Conservation (phyloP, 768 basidiomycete genomes). For the Dendrothele bispora region DNA sequence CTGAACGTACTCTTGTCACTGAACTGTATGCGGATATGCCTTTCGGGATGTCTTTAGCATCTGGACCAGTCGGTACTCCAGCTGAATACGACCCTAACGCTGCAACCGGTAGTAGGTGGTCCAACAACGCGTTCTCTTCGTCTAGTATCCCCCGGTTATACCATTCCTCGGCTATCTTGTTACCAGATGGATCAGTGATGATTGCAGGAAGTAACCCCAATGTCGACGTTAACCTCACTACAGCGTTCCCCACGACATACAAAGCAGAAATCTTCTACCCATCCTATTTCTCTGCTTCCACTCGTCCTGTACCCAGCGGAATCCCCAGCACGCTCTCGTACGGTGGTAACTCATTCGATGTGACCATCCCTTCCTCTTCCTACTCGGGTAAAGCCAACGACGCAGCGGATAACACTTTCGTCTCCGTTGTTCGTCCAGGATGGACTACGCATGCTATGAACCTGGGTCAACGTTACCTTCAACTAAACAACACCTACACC, state of each 20-base stretch:
- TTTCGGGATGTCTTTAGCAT: constrained; percentile 69
- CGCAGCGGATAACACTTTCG: constrained; percentile 71
- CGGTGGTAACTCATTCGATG: constrained; percentile 79
- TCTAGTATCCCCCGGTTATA: constrained; percentile 80
- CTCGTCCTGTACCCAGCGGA: constrained; percentile 69
- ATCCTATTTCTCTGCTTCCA: constrained; percentile 70
- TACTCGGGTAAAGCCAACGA: constrained; percentile 68
- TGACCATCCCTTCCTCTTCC: constrained; percentile 64
- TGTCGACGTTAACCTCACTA: constrained; percentile 69
- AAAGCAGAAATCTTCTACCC: constrained; percentile 91
- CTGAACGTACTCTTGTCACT: constrained; percentile 54
- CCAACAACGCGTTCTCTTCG: constrained; percentile 59
- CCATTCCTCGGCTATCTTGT: constrained; percentile 88
- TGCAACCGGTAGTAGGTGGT: constrained; percentile 73
- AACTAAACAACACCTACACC: constrained; percentile 85
- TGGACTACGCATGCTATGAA: constrained; percentile 87
- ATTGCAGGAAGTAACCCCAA: constrained; percentile 95
- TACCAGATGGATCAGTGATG: constrained; percentile 84
- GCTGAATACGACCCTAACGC: constrained; percentile 81
- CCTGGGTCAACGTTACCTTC: constrained; percentile 80
- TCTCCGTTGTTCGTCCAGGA: constrained; percentile 81
- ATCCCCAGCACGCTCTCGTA: constrained; percentile 78
- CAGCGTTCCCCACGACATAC: constrained; percentile 74
- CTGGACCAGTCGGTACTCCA: constrained; percentile 76
- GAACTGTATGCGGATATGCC: constrained; percentile 55